Percentiles rank a stretch among this genome's conserved stretches.
phyloP scores from a whole-genome alignment of 1,284 basidiomycete species.

The Rhodotorula sp. region DNA sequence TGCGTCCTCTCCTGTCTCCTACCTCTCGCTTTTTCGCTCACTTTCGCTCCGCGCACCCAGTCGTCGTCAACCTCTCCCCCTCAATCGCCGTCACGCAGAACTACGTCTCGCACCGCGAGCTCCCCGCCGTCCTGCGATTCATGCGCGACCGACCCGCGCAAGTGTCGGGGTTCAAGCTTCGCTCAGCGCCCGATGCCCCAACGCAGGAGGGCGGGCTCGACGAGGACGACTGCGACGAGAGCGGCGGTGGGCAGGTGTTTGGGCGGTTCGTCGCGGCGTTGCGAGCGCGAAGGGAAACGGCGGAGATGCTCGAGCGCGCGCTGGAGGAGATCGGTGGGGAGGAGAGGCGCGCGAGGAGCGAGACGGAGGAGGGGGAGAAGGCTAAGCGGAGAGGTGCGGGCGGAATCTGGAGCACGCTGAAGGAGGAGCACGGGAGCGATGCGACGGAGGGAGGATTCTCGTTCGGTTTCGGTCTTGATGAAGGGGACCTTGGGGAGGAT shows the following conservation, averaged over 20 bases:
- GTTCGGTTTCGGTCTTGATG: conserved; percentile 18
- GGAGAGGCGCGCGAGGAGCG: too few species aligned
- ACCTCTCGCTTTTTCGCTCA: background rate
- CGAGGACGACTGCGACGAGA: conserved; percentile 20
- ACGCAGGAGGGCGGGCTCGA: conserved; percentile 24
- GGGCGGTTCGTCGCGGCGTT: conserved; percentile 16
- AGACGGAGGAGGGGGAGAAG: background rate
- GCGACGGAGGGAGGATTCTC: conserved; percentile 13
- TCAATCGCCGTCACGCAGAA: conserved; percentile 56
- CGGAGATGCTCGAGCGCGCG: background rate
- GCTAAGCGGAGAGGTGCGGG: background rate
- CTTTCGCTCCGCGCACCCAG: conserved; percentile 6
- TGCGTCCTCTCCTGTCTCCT: conserved; percentile 16
- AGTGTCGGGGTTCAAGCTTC: conserved; percentile 53
- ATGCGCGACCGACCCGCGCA: conserved; percentile 54
- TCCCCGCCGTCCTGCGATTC: conserved; percentile 53
- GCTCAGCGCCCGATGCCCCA: too few species aligned
- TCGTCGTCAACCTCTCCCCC: conserved; percentile 49
- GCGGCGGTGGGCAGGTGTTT: conserved; percentile 11
- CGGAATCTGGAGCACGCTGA: background rate
- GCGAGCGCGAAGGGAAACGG: background rate
- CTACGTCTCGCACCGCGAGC: conserved; percentile 54
- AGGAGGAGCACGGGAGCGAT: background rate
- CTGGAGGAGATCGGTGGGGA: conserved; percentile 1
- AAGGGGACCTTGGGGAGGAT: background rate